Evolutionary conservation across 2,329 filamentous ascomycete species (phyloP).

Genomic region (Amylocarpus encephaloides): DNA sequence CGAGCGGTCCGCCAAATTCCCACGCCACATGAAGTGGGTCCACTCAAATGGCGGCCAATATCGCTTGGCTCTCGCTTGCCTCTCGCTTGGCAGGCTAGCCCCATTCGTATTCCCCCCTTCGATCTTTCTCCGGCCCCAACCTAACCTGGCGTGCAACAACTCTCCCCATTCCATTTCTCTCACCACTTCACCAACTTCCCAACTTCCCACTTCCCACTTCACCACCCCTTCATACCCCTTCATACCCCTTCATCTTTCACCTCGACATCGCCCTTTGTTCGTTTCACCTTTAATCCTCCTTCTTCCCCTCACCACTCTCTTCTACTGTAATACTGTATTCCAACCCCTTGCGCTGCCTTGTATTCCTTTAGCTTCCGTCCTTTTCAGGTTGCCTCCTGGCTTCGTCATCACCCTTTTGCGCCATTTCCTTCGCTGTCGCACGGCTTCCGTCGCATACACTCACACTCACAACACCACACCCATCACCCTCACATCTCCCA

Average conservation of each 20-base stretch:
- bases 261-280: background rate
- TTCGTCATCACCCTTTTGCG: conserved; percentile 11
- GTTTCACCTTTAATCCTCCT: background rate
- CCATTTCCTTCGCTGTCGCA: conserved; percentile 3
- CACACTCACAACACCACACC: conserved; percentile 3
- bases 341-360: conserved; percentile 19
- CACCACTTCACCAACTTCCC: background rate
- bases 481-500: conserved; percentile 9
- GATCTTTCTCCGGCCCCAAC: background rate
- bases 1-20: background rate
- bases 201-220: background rate
- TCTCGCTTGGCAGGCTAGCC: background rate
- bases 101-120: background rate
- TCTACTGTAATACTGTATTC: conserved; percentile 6
- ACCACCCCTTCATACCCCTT: conserved; percentile 1
- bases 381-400: background rate
- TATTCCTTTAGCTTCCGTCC: background rate
- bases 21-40: no score
- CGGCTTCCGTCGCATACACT: background rate
- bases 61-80: background rate
- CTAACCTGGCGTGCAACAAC: background rate
- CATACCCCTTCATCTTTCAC: no score
- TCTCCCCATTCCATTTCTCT: background rate
- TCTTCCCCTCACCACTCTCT: conserved; percentile 1
- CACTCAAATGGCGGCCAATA: background rate